These are phyloP conservation scores for Verticillium tricorpus DNA, from an alignment of 2,329 filamentous ascomycete species.

Conservation along the genomic window DNA sequence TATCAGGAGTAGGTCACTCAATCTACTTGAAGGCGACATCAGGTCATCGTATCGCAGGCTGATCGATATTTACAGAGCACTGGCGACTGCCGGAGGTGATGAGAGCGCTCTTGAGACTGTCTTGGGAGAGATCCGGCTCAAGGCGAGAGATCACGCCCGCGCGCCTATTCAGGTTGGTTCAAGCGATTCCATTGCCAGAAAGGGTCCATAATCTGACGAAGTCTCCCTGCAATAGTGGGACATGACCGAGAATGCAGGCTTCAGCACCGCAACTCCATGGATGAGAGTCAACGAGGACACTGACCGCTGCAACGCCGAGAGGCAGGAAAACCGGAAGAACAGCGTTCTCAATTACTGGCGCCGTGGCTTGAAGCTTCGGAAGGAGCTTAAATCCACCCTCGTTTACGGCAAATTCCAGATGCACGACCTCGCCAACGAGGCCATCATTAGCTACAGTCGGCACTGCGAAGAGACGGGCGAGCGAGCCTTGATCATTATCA, in stretches of 20 bases:
- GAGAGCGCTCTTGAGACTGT: not conserved
- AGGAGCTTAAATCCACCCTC: not conserved
- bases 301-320: not conserved
- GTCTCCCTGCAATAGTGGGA: not conserved
- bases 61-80: not conserved
- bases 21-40: not conserved
- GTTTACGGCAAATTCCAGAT: not conserved
- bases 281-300: slow-evolving; percentile 1
- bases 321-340: not conserved
- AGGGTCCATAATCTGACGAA: no score
- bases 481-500: not conserved
- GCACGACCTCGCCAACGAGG: not conserved
- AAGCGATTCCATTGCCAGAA: not conserved
- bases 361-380: not conserved
- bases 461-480: not conserved
- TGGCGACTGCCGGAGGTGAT: not conserved
- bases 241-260: not conserved
- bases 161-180: not conserved
- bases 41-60: not conserved
- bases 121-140: not conserved
- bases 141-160: not conserved
- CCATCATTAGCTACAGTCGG: slow-evolving; percentile 1
- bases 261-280: not conserved
- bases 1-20: not conserved
- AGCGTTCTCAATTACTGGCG: slow-evolving; percentile 1